phyloP scores from a whole-genome alignment of 768 basidiomycete genomes.

The Asterophora parasitica region DNA sequence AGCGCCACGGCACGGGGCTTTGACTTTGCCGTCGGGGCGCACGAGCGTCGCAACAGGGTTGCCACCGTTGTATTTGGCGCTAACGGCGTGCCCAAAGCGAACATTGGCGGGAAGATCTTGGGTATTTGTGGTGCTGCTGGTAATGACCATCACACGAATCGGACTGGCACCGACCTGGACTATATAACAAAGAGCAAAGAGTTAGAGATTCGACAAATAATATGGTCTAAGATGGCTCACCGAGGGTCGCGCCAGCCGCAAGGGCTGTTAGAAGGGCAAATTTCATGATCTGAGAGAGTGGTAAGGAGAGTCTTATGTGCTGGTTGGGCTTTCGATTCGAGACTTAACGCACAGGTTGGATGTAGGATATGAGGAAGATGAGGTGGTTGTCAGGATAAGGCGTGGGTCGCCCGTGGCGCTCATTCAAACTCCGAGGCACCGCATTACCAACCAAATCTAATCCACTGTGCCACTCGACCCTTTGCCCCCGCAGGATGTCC shows the following conservation, averaged over 20 bases:
- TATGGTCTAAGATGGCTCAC: slow-evolving; percentile 19
- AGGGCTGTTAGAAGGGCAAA: slow-evolving; percentile 20
- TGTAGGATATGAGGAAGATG: neutral
- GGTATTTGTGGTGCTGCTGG: slow-evolving; percentile 14
- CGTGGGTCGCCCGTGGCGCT: slow-evolving; percentile 3
- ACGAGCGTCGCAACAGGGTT: slow-evolving; percentile 17
- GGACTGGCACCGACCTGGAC: slow-evolving; percentile 45
- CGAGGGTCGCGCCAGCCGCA: slow-evolving; percentile 31
- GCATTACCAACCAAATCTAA: too few relatives aligned
- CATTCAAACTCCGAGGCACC: slow-evolving; percentile 10
- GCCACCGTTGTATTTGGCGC: slow-evolving; percentile 17
- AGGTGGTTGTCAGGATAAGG: neutral
- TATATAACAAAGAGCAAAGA: slow-evolving; percentile 8
- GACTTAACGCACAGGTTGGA: slow-evolving; percentile 9
- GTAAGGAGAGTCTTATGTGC: slow-evolving; percentile 7
- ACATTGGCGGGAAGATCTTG: slow-evolving; percentile 20
- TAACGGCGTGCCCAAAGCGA: slow-evolving; percentile 33
- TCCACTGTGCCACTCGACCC: too few relatives aligned
- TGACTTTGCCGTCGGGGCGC: slow-evolving; percentile 8
- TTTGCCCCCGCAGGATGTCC: too few relatives aligned
- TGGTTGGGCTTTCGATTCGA: neutral
- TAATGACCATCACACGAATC: slow-evolving; percentile 39
- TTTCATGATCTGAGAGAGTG: slow-evolving; percentile 11
- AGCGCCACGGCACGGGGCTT: slow-evolving; percentile 24
- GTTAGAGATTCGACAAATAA: neutral